Evolutionary conservation across 441 rosid species (phyloP), one percentile per base, ranked within the genome.

Genomic region (Populus hybrid): DNA sequence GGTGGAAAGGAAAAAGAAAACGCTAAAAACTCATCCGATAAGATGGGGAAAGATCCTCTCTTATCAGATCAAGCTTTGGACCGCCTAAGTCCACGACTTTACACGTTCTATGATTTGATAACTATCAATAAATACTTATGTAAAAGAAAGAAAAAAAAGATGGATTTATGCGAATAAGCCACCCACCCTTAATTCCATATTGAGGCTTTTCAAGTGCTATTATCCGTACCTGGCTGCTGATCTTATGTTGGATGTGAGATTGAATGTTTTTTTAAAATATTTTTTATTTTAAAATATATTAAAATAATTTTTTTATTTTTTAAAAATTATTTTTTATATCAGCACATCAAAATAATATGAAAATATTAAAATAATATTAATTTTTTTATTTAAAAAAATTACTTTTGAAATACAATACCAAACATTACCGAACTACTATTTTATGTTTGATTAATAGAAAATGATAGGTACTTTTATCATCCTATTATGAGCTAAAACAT

Each of bases 1-100:
- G 42, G 42, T 38, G 42, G 53, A 46, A 46, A 4, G 57, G 18
- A 14, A 46, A 46, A 46, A 5, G 57, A 46, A 46, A 46, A 5
- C 57, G 57, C 19, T 46, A 36, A 21, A 1, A 24, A 36, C 9
- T 2, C 2, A 28, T 50, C 16, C 21, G 61, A 74, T 75, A 42
- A 65, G 18, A 65, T 66, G 64, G 28, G 19, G 6, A 19, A 67
- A 75, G 78, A 75, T 75, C 78, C 65, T 30, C 24, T 42, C 65
- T 75, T 42, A 75, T 75, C 78, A 42, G 46, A 42, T 46, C n/a
- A 19, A 9, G 30, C 9, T 66, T 67, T 9, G 5, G 18, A 24
- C 34, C 71, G 42, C 32, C 32, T 30, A n/a, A 74, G 16, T 21
- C 57, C 16, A 65, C 9, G 42, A 65, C 70, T 74, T 65, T 65